A percentile compares a stretch with the other conserved stretches of the same genome.
These are phyloP conservation scores for Metschnikowia santaceciliae DNA, from an alignment of 805 yeast genomes.

Conservation along the genomic window DNA sequence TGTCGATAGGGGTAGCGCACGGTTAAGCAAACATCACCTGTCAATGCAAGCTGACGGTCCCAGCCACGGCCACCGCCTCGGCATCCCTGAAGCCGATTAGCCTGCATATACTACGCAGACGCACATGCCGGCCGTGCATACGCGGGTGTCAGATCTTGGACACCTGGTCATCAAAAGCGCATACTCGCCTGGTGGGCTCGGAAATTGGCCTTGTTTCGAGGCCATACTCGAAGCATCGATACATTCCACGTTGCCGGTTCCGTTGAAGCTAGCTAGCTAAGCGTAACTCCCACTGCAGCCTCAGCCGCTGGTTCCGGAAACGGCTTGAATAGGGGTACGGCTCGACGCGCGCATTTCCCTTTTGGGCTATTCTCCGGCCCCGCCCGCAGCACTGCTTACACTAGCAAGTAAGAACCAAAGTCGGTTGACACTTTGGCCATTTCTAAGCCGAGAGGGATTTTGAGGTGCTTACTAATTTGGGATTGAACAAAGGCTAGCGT, in stretches of 20 bases:
- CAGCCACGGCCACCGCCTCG: neutral
- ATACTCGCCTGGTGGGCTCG: neutral
- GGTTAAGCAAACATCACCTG: neutral
- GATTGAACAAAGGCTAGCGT: too few relatives aligned
- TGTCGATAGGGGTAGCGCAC: neutral
- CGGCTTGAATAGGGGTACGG: neutral
- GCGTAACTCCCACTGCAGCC: neutral
- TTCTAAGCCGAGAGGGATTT: too few relatives aligned
- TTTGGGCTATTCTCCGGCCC: neutral
- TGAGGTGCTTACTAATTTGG: too few relatives aligned
- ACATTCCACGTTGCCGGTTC: too few relatives aligned
- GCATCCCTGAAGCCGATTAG: neutral
- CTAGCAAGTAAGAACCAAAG: neutral
- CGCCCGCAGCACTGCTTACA: neutral
- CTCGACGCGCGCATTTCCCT: neutral
- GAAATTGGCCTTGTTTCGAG: too few relatives aligned
- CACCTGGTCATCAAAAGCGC: neutral
- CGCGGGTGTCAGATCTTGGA: conserved; percentile 1
- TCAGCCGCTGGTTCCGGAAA: neutral
- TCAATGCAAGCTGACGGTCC: neutral
- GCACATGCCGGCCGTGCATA: neutral
- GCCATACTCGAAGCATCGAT: too few relatives aligned
- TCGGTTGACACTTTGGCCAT: too few relatives aligned
- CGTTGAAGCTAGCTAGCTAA: neutral
- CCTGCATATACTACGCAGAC: too few relatives aligned